phyloP scores from a whole-genome alignment of 345 rosid species.

The Arabis hirsuta region DNA sequence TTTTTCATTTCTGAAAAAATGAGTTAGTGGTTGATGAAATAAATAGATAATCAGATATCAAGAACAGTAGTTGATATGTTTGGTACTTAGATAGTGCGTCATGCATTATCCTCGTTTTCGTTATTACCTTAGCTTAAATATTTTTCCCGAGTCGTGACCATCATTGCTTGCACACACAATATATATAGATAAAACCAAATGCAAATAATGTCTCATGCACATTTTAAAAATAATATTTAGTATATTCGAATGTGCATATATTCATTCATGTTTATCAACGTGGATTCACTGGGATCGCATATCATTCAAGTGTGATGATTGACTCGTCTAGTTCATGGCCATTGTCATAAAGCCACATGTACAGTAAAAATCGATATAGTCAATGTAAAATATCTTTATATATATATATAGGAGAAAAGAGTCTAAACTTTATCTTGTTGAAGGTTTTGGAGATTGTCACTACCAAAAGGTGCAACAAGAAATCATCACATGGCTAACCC shows the following conservation, averaged over 20 bases:
- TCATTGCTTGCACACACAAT: background rate
- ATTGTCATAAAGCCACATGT: constrained; percentile 38
- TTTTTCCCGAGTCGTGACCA: constrained; percentile 32
- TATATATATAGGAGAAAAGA: background rate
- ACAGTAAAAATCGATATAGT: constrained; percentile 30
- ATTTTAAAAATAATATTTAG: background rate
- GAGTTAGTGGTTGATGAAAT: constrained; percentile 34
- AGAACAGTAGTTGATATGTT: constrained; percentile 23
- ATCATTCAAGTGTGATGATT: constrained; percentile 29
- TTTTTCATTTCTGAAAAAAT: background rate
- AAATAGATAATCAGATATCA: constrained; percentile 32
- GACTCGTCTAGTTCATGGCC: constrained; percentile 39
- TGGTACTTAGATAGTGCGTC: constrained; percentile 44
- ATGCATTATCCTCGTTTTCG: constrained; percentile 42
- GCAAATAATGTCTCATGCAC: constrained; percentile 5
- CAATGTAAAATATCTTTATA: constrained; percentile 2
- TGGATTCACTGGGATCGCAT: constrained; percentile 38
- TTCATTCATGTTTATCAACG: constrained; percentile 16
- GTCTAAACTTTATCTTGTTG: constrained; percentile 6
- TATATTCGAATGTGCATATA: constrained; percentile 1
- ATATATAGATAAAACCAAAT: constrained; percentile 10
- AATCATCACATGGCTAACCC: constrained; percentile 85
- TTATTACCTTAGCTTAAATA: constrained; percentile 17
- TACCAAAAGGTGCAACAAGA: constrained; percentile 69
- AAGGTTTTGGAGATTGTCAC: constrained; percentile 88